Evolutionary conservation across 2,329 filamentous ascomycete genomes (phyloP).

Genomic region (Arthroderma sp.): DNA sequence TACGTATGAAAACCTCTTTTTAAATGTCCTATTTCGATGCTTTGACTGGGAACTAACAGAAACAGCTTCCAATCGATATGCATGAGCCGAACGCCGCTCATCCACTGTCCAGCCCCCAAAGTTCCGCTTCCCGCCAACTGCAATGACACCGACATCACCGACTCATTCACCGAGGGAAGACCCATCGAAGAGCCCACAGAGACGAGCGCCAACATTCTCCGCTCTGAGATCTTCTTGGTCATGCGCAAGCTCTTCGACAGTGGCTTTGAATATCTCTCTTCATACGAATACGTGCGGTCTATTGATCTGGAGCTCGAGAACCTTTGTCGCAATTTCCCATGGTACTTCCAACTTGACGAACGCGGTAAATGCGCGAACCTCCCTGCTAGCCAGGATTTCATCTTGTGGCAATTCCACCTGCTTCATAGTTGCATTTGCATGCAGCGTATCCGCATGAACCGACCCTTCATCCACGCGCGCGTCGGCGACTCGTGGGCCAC

Average conservation of each 20-base stretch:
- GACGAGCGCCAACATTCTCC: conserved; percentile 17
- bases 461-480: conserved; percentile 18
- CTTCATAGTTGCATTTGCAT: conserved; percentile 20
- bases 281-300: conserved; percentile 17
- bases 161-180: conserved; percentile 12
- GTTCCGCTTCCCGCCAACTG: conserved; percentile 20
- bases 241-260: conserved; percentile 16
- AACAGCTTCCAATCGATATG: conserved; percentile 21
- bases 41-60: neutral
- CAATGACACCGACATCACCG: conserved; percentile 19
- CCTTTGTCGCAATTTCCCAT: conserved; percentile 17
- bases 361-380: conserved; percentile 11
- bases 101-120: conserved; percentile 16
- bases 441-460: conserved; percentile 20
- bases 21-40: neutral
- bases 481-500: conserved; percentile 17
- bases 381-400: conserved; percentile 14
- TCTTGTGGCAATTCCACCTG: conserved; percentile 19
- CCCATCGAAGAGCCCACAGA: conserved; percentile 17
- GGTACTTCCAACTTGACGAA: conserved; percentile 18
- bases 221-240: conserved; percentile 15
- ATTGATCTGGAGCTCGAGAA: conserved; percentile 18
- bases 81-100: conserved; percentile 18
- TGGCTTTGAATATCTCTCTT: conserved; percentile 15
- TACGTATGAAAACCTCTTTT: conserved; percentile 14